A percentile compares a stretch with the other conserved stretches of the same genome.
These are phyloP conservation scores for Cyberlindnera euphorbiiphila DNA, from an alignment of 805 yeast species.

Conservation along the genomic window DNA sequence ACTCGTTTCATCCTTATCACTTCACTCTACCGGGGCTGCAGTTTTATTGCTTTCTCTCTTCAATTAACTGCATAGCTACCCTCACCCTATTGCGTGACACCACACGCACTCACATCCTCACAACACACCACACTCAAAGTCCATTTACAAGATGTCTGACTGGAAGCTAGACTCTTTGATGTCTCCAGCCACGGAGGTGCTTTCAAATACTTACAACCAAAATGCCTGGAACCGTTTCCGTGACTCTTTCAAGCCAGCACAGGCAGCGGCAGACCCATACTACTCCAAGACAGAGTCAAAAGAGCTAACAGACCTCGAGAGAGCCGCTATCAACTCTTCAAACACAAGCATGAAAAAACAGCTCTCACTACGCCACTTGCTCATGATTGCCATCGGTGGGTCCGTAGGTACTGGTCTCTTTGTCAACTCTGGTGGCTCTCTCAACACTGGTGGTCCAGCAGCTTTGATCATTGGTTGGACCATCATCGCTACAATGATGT, in stretches of 20 bases:
- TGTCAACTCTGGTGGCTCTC: slow-evolving; percentile 59
- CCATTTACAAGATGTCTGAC: slow-evolving; percentile 1
- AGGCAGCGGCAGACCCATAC: slow-evolving; percentile 20
- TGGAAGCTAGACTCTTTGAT: slow-evolving; percentile 5
- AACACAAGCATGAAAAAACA: slow-evolving; percentile 34
- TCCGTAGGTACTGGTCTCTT: slow-evolving; percentile 71
- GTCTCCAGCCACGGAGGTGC: slow-evolving; percentile 9
- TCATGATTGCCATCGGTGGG: slow-evolving; percentile 76
- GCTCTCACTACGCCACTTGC: slow-evolving; percentile 52
- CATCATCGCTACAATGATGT: slow-evolving; percentile 54
- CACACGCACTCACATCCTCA: neutral
- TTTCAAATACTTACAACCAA: neutral
- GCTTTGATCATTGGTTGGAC: slow-evolving; percentile 53
- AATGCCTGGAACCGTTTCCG: slow-evolving; percentile 29
- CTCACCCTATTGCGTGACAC: no score
- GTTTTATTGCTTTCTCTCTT: no score
- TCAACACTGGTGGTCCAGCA: slow-evolving; percentile 60
- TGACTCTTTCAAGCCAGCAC: slow-evolving; percentile 44
- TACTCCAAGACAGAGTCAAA: slow-evolving; percentile 14
- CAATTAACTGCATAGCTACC: no score
- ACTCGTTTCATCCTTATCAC: no score
- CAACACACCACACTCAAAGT: neutral
- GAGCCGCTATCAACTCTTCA: slow-evolving; percentile 34
- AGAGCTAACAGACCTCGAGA: slow-evolving; percentile 35
- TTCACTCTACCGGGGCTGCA: no score